Evolutionary conservation across 2,329 filamentous ascomycete genomes (phyloP), one percentile per base, ranked within the genome.

Genomic region (Beauveria varroae): DNA sequence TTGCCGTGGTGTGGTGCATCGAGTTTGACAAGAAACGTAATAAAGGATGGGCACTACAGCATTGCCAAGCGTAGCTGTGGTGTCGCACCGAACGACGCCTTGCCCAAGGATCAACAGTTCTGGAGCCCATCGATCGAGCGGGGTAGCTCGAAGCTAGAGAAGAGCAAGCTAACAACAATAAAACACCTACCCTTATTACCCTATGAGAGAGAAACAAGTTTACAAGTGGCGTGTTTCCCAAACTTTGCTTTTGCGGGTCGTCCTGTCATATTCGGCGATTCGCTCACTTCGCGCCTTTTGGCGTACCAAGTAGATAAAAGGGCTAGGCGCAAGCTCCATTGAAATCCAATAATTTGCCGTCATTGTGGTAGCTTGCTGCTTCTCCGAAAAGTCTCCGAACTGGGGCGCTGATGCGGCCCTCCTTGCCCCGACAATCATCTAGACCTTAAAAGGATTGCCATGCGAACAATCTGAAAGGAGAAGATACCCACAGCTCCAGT

Each of bases 71-170:
- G 22, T 14, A 49, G 47, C 26, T 51, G 24, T 30, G 28, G 26
- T 51, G 49, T 51, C 49, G 49, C 49, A 26, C 47, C 14, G 16
- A 14, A 26, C 24, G 9, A 50, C 47, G 28, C 47, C 24, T 50
- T 24, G 22, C 22, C 26, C 14, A 18, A 16, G 55, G 55, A 57
- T 57, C 55, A 57, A 50, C 55, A 57, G 46, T 46, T 56, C 55
- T 57, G 55, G 55, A 57, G 55, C 47, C 26, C 57, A 50, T 58
- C 57, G 57, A 59, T 59, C 56, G 56, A 58, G 57, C 47, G 57
- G 57, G 57, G 57, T 59, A 52, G 57, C 57, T 59, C n/a, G 12
- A 12, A 44, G 47, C 57, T 59, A 59, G 44, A 41, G 16, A 10
- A 10, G 20, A 58, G 8, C 43, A 24, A 22, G 34, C 12, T 16